These are phyloP conservation scores for Kwoniella bestiolae DNA, from an alignment of 768 basidiomycete species.

Conservation along the genomic window DNA sequence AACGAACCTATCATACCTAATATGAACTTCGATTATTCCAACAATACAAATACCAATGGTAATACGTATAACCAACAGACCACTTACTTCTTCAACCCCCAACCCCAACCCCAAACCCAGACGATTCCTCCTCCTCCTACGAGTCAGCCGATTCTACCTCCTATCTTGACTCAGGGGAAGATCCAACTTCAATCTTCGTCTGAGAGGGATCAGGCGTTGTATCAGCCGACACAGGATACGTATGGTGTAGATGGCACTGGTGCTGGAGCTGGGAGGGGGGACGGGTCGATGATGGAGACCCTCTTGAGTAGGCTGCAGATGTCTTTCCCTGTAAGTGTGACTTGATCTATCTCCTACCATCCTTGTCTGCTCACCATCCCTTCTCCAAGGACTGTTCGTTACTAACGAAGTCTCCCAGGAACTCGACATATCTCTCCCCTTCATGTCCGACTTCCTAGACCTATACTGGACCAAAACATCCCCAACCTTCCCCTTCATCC, in stretches of 20 bases:
- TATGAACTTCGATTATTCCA: constrained; percentile 18
- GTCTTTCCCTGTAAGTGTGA: constrained; percentile 33
- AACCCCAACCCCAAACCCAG: neutral
- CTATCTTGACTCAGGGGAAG: constrained; percentile 7
- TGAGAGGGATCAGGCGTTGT: constrained; percentile 26
- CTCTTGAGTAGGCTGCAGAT: constrained; percentile 20
- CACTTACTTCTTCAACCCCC: neutral
- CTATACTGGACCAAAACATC: constrained; percentile 38
- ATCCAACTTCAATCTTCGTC: constrained; percentile 31
- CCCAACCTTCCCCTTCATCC: constrained; percentile 46
- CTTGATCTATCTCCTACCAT: neutral
- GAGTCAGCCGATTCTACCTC: neutral
- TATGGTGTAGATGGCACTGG: neutral
- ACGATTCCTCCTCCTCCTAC: neutral
- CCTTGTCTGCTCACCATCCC: neutral
- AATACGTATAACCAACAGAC: neutral
- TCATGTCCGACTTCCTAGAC: constrained; percentile 16
- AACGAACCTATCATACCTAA: constrained; percentile 28
- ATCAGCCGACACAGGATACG: neutral
- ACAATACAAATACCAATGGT: neutral
- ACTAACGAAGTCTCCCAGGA: constrained; percentile 4
- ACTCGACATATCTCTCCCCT: constrained; percentile 26
- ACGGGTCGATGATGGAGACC: constrained; percentile 10
- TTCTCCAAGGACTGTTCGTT: neutral
- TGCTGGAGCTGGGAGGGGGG: neutral